phyloP scores from a whole-genome alignment of 2,329 filamentous ascomycete species.

The Cladosporium sphaerospermum region DNA sequence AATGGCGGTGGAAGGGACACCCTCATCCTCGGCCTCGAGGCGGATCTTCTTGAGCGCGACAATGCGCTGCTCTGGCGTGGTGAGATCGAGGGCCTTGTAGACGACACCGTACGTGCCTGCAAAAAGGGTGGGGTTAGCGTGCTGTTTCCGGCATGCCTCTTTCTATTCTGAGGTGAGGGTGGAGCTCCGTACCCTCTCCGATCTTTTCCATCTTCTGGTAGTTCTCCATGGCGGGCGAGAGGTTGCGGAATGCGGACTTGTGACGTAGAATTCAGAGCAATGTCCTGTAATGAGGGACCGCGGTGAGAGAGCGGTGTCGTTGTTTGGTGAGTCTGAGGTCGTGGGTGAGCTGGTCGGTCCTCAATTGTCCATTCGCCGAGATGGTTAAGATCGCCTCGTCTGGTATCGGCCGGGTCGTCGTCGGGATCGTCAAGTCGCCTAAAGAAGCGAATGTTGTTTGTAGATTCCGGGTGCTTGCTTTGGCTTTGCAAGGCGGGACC shows the following conservation, averaged over 20 bases:
- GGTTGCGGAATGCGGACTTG: neutral
- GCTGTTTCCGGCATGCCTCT: neutral
- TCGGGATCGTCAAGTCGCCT: neutral
- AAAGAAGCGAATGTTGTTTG: neutral
- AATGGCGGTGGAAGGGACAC: slow-evolving; percentile 86
- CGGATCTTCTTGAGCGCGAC: slow-evolving; percentile 94
- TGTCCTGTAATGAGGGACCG: neutral
- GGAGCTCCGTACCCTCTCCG: slow-evolving; percentile 68
- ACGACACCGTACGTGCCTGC: slow-evolving; percentile 90
- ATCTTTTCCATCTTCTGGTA: slow-evolving; percentile 97
- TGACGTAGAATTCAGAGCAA: slow-evolving; percentile 1
- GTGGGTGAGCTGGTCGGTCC: neutral
- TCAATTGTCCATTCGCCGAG: neutral
- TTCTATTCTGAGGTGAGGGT: neutral
- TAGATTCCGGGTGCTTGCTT: neutral
- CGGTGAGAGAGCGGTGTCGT: neutral
- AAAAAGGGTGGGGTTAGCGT: slow-evolving; percentile 5
- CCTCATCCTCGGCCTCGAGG: slow-evolving; percentile 90
- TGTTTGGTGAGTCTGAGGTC: neutral
- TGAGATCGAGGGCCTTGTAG: slow-evolving; percentile 86
- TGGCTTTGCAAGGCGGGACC: neutral
- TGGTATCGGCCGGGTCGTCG: neutral
- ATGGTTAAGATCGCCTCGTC: neutral
- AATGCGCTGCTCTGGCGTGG: slow-evolving; percentile 68
- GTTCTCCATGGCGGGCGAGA: slow-evolving; percentile 65